Conservation (phyloP, 805 yeast species). For the Cyberlindnera mycetangii region DNA sequence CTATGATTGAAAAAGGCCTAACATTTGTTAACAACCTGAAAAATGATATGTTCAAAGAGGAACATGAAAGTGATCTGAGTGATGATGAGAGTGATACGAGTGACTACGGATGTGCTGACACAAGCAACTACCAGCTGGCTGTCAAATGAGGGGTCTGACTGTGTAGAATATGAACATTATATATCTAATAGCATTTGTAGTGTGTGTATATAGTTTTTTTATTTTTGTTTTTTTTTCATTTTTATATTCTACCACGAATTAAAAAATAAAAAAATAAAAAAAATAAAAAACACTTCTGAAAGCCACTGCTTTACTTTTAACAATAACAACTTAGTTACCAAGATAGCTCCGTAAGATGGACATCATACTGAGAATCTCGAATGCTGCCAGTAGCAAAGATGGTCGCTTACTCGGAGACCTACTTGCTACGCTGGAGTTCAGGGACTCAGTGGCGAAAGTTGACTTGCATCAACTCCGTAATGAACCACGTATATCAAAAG, state of each 20-base stretch:
- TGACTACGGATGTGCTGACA: slow-evolving; percentile 28
- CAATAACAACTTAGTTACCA: too few species aligned
- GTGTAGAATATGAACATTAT: too few species aligned
- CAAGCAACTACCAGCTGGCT: slow-evolving; percentile 26
- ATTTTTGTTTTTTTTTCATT: too few species aligned
- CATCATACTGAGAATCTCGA: not conserved
- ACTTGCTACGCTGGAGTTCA: slow-evolving; percentile 1
- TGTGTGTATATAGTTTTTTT: too few species aligned
- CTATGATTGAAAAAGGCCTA: slow-evolving; percentile 20
- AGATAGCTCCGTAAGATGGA: too few species aligned
- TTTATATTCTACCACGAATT: too few species aligned
- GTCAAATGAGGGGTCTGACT: slow-evolving; percentile 18
- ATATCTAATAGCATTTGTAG: too few species aligned
- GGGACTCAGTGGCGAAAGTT: not conserved
- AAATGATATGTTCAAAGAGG: slow-evolving; percentile 30
- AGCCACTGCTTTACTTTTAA: too few species aligned
- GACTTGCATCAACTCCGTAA: not conserved
- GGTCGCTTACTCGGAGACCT: slow-evolving; percentile 2
- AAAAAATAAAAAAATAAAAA: too few species aligned
- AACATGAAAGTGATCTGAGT: slow-evolving; percentile 25
- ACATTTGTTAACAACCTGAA: slow-evolving; percentile 25
- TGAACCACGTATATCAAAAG: slow-evolving; percentile 5
- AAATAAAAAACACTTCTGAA: too few species aligned
- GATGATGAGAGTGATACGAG: slow-evolving; percentile 14
- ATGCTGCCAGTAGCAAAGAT: slow-evolving; percentile 1